These are phyloP conservation scores for Veloporphyrellus conicus DNA, from an alignment of 1,284 basidiomycete species.

Conservation along the genomic window DNA sequence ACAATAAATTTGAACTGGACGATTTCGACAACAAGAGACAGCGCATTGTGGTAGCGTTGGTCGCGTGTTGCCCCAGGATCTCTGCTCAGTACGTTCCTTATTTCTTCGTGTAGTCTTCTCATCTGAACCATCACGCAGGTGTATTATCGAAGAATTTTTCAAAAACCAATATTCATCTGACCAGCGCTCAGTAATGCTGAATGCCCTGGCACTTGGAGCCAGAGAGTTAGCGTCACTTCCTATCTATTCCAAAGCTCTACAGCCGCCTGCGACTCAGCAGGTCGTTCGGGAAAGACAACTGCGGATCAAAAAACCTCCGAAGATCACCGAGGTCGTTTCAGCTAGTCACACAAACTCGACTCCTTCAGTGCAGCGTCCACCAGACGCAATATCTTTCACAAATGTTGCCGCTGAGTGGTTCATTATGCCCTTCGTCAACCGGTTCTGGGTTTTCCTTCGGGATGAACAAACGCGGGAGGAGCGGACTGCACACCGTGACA, in stretches of 20 bases:
- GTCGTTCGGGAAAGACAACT: constrained; percentile 72
- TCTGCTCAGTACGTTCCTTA: constrained; percentile 68
- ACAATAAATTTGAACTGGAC: constrained; percentile 80
- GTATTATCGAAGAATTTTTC: constrained; percentile 90
- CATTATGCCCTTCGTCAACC: constrained; percentile 82
- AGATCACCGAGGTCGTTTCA: constrained; percentile 43
- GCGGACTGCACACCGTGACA: constrained; percentile 50
- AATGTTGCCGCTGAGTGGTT: constrained; percentile 81
- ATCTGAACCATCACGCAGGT: constrained; percentile 43
- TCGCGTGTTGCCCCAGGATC: constrained; percentile 71
- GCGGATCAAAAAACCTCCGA: constrained; percentile 52
- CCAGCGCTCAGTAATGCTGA: constrained; percentile 82
- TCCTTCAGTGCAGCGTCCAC: constrained; percentile 17
- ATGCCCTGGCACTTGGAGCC: constrained; percentile 80
- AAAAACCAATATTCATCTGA: constrained; percentile 83
- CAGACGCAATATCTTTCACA: constrained; percentile 50
- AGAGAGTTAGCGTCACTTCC: constrained; percentile 77
- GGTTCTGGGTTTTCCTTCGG: constrained; percentile 86
- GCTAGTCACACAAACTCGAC: neutral
- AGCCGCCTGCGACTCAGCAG: constrained; percentile 36
- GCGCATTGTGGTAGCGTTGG: constrained; percentile 72
- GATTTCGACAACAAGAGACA: constrained; percentile 78
- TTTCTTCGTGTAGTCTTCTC: neutral
- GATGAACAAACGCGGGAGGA: constrained; percentile 75
- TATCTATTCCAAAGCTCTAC: constrained; percentile 40